Percentiles rank a stretch among this genome's conserved stretches.
Evolutionary conservation across 139 green algal genomes (phyloP).

Genomic region (Chlorella sorokiniana): DNA sequence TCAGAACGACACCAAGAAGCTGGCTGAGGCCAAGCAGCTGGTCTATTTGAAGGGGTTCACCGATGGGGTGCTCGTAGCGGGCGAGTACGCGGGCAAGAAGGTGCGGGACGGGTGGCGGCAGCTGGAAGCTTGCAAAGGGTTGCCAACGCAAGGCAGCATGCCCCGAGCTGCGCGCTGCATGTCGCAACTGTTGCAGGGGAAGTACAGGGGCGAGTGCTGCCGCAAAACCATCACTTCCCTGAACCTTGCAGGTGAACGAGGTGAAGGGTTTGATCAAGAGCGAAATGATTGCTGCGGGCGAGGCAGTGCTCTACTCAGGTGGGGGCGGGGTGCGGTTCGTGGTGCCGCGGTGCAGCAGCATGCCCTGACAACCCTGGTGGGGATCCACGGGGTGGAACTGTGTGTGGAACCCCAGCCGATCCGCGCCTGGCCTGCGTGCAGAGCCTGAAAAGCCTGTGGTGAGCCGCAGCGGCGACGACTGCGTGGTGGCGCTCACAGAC

Average conservation of each 20-base stretch:
- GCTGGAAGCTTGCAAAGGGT: not conserved
- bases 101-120: constrained; percentile 37
- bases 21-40: constrained; percentile 92
- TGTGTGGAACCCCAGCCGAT: no score
- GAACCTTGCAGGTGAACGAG: constrained; percentile 59
- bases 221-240: not conserved
- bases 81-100: constrained; percentile 83
- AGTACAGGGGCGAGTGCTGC: no score
- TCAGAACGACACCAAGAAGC: constrained; percentile 96
- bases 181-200: no score
- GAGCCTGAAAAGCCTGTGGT: constrained; percentile 87
- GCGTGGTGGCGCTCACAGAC: constrained; percentile 98
- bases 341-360: no score
- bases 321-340: no score
- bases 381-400: no score
- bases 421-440: no score
- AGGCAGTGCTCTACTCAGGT: constrained; percentile 83
- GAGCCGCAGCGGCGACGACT: constrained; percentile 91
- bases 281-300: constrained; percentile 78
- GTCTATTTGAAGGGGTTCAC: constrained; percentile 99
- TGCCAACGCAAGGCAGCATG: not conserved
- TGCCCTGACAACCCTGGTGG: no score
- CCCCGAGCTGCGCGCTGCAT: not conserved
- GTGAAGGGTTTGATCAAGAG: constrained; percentile 89
- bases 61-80: constrained; percentile 92